These are phyloP conservation scores for Phyllosticta citrichinensis DNA, from an alignment of 2,329 filamentous ascomycete species.

Conservation along the genomic window DNA sequence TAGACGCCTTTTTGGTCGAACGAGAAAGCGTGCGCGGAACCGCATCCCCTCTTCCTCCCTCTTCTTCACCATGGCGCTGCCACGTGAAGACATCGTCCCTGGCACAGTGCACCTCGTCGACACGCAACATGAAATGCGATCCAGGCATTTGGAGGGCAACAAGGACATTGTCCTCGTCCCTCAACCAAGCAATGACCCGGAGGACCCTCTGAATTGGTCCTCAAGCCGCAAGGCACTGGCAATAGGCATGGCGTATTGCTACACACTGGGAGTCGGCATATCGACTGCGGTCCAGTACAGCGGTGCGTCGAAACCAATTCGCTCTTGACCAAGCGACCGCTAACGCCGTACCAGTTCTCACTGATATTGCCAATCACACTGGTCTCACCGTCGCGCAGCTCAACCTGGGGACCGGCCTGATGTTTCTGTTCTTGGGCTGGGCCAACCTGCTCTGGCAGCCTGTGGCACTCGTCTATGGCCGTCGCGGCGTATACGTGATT, in stretches of 20 bases:
- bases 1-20: not conserved
- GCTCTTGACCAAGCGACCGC: not conserved
- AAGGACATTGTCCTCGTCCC: slow-evolving; percentile 40
- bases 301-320: not conserved
- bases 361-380: slow-evolving; percentile 37
- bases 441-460: slow-evolving; percentile 44
- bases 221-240: slow-evolving; percentile 11
- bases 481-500: slow-evolving; percentile 38
- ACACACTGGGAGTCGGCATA: slow-evolving; percentile 39
- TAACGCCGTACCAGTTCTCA: slow-evolving; percentile 29
- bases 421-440: slow-evolving; percentile 44
- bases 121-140: slow-evolving; percentile 22
- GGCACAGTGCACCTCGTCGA: slow-evolving; percentile 36
- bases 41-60: not conserved
- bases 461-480: slow-evolving; percentile 42
- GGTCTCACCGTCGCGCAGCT: slow-evolving; percentile 35
- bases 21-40: not conserved
- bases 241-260: slow-evolving; percentile 18
- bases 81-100: slow-evolving; percentile 17
- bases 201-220: slow-evolving; percentile 26
- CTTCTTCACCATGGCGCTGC: not conserved
- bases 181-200: slow-evolving; percentile 17
- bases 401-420: slow-evolving; percentile 42
- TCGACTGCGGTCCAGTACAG: slow-evolving; percentile 37
- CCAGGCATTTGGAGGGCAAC: slow-evolving; percentile 25